Conservation (phyloP, 352 stramenopile species). For the Phytophthora tubulina region DNA sequence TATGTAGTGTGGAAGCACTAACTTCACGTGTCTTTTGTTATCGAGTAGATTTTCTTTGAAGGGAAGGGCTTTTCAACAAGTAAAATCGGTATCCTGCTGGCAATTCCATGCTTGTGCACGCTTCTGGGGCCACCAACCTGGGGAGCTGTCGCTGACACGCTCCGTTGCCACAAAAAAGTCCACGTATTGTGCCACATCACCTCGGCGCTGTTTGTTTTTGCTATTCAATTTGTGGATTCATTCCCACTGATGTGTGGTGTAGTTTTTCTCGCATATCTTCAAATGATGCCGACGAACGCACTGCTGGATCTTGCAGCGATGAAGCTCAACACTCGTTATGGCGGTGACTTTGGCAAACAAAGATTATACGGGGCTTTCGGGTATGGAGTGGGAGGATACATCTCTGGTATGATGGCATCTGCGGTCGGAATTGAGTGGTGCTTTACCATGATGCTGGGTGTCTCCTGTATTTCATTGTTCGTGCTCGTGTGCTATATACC, state of each 20-base stretch:
- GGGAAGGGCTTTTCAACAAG: slow-evolving; percentile 47
- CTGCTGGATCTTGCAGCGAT: slow-evolving; percentile 65
- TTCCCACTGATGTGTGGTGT: slow-evolving; percentile 49
- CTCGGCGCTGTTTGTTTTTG: slow-evolving; percentile 50
- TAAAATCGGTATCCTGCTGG: slow-evolving; percentile 60
- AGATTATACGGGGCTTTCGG: slow-evolving; percentile 61
- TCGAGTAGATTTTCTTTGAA: slow-evolving; percentile 37
- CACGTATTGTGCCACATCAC: slow-evolving; percentile 55
- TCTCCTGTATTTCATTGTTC: slow-evolving; percentile 48
- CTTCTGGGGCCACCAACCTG: slow-evolving; percentile 57
- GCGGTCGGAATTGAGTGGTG: slow-evolving; percentile 55
- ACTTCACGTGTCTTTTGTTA: neutral
- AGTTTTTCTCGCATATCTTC: slow-evolving; percentile 49
- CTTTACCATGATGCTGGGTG: slow-evolving; percentile 56
- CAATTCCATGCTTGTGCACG: slow-evolving; percentile 52
- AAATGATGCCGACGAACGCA: slow-evolving; percentile 48
- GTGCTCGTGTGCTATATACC: slow-evolving; percentile 56
- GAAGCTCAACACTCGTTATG: slow-evolving; percentile 51
- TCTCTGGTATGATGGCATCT: slow-evolving; percentile 51
- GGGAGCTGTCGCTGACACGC: slow-evolving; percentile 56
- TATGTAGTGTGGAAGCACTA: too few species aligned
- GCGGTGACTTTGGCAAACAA: slow-evolving; percentile 70
- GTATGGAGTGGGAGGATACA: slow-evolving; percentile 60
- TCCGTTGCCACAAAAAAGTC: slow-evolving; percentile 50
- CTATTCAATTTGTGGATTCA: slow-evolving; percentile 47